Evolutionary conservation across 1,284 basidiomycete genomes (phyloP), one percentile per base, ranked within the genome.

Genomic region (Lignosus rhinocerotis): DNA sequence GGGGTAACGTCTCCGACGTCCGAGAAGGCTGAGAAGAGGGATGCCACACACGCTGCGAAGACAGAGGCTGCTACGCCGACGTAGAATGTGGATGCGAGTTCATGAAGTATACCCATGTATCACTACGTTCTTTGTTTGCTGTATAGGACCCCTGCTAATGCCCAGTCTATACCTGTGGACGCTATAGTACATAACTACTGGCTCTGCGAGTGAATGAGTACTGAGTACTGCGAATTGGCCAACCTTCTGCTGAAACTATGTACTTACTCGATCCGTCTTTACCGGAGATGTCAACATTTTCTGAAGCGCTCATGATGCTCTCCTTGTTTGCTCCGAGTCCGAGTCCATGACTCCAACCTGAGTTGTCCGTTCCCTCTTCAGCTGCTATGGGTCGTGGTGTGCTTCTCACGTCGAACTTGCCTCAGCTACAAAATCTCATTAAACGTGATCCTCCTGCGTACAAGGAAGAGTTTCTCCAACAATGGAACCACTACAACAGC

Each of bases 401-500:
- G 42, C 76, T 88, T 21, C 78, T 90, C 54, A 86, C 87, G 32
- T 81, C 87, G 16, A 90, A 91, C 66, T 78, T 91, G 11, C 88
- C 88, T 0, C 89, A 91, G 66, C 78, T 99, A 17, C 97, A 99
- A 73, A 98, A 98, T 72, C 81, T 99, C 58, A 95, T 99, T 73
- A 99, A 97, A 76, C 85, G 97, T 56, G 94, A 98, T 71, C 93
- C 96, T 2, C 75, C 80, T 7, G 90, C 86, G 0, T 99, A 99
- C 80, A 90, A 88, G 71, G 96, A 98, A 66, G 97, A 99, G 69
- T 99, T 99, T 70, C 73, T 95, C n/a, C 94, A 96, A 64, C 97
- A 99, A 81, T 98, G 95, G 91, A 94, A 95, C 66, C 95, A 98
- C 73, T 98, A 95, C 76, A 86, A 92, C 67, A 92, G 88, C 58